Evolutionary conservation across 768 basidiomycete genomes (phyloP), one percentile per base, ranked within the genome.

Genomic region (Podaxis sp.): DNA sequence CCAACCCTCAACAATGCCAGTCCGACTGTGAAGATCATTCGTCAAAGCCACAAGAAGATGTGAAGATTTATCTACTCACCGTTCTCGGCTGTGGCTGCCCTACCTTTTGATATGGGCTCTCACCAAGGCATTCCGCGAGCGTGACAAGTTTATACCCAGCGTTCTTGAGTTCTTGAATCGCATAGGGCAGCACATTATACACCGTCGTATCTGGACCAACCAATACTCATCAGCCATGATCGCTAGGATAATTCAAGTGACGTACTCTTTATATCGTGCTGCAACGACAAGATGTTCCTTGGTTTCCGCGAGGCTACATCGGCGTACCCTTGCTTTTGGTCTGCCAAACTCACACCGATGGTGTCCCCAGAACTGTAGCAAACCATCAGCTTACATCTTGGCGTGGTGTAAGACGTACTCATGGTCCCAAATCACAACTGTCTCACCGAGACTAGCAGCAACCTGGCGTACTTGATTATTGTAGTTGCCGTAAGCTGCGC

Each of bases 61-160:
- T 9, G 33, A 33, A 33, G 7, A 33, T 33, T 33, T 15, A 46
- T 46, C 15, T 44, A 52, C 76, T 44, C 68, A 79, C 77, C 57
- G 76, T 75, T 22, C 65, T 71, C 11, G 52, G 57, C 44, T 65
- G 61, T 36, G 79, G 75, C 12, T 68, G 19, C 1, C 68, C 57
- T 9, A 62, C 63, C 12, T 52, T 64, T 26, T 61, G 59, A 51
- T 68, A 68, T 6, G 67, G 55, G 28, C 36, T 11, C 30, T 58
- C 26, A 39, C 63, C 64, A 44, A 68, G 55, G 53, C 67, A 68
- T 53, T 68, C 64, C 19, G 67, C 64, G 11, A 68, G 30, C 4
- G 65, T 65, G 13, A 68, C 67, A 8, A 68, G 63, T 48, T 48
- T 51, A 19, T 68, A 68, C 17, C 63, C 64, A 17, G 64, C 67